Evolutionary conservation across 768 basidiomycete species (phyloP).

Genomic region (Lentinula sp.): DNA sequence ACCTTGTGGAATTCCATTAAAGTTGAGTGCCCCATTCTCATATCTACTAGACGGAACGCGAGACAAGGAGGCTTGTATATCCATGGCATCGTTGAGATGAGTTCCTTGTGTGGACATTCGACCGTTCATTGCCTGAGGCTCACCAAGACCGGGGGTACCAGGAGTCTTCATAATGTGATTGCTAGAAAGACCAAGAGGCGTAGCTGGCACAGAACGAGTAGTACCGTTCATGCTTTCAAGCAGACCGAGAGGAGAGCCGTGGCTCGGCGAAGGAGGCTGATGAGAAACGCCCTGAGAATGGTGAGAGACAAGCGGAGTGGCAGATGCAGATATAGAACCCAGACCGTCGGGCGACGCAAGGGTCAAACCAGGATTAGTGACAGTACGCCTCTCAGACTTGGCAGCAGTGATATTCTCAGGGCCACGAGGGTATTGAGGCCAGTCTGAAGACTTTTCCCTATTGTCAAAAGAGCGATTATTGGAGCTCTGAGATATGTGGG

Average conservation of each 20-base stretch:
- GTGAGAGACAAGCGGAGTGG: conserved; percentile 60
- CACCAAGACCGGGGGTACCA: conserved; percentile 54
- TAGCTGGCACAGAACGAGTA: conserved; percentile 80
- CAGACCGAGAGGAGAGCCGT: conserved; percentile 66
- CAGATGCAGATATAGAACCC: conserved; percentile 48
- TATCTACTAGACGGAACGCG: conserved; percentile 56
- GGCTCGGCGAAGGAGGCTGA: conserved; percentile 53
- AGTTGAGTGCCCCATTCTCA: conserved; percentile 47
- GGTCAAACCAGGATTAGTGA: conserved; percentile 69
- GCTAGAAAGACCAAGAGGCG: conserved; percentile 59
- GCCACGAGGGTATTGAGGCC: conserved; percentile 83
- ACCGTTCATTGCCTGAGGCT: conserved; percentile 54
- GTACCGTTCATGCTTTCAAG: conserved; percentile 55
- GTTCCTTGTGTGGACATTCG: conserved; percentile 50
- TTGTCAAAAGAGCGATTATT: conserved; percentile 43
- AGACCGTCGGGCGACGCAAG: conserved; percentile 44
- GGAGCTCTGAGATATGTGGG: conserved; percentile 80
- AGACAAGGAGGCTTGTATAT: conserved; percentile 70
- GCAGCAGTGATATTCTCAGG: conserved; percentile 53
- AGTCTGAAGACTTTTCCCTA: conserved; percentile 79
- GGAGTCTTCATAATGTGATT: conserved; percentile 58
- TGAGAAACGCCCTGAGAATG: conserved; percentile 46
- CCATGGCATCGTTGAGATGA: conserved; percentile 41
- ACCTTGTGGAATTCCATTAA: conserved; percentile 42
- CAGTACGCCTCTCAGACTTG: conserved; percentile 54